Base-by-base conservation (phyloP, 371 early-diverging fungal genomes). In the Mucor irregularis region DNA sequence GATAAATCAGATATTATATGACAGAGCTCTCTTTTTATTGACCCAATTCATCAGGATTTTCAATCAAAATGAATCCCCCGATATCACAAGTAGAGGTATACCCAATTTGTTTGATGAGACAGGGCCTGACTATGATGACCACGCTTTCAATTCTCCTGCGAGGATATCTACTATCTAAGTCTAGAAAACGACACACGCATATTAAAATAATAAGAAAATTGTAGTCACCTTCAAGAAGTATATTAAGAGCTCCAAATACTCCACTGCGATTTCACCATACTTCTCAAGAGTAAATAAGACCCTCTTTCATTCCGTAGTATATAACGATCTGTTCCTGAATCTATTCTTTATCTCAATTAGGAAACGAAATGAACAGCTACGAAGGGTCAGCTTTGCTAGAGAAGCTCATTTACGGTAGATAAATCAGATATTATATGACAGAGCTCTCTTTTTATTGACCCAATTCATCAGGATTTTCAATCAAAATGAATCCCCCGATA, bases 331-430 rank as follows among this genome's bases (percentile, higher is more conserved):
- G 0, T 8, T 11, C 24, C 16, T 40, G 16, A 5, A 5, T 21
- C 40, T 21, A 19, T 5, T 40, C 21, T n/a, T 21, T 19, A 33
- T 22, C n/a, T n/a, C n/a, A n/a, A n/a, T n/a, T 49, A 50, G 51
- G 38, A 26, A 46, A 13, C 25, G 55, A 38, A 26, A 28, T 19
- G 38, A 39, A 19, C 51, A 29, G 21, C 28, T 47, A 30, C 34
- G 46, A 46, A 55, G 46, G 39, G 55, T 55, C 13, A 55, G 55
- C n/a, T 55, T 55, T 55, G 55, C 55, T 22, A 46, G 38, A n/a
- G 47, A 38, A 26, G 47, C 55, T 14, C 31, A 55, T 5, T 30
- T 46, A 13, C 46, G 55, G 55, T 46, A 42, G 5, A 13, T 13
- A n/a, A 21, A n/a, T 25, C 6, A 5, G 2, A n/a, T 9, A 34